These are phyloP conservation scores for Glomus cerebriforme DNA, from an alignment of 192 early-diverging fungal species.

Conservation along the genomic window DNA sequence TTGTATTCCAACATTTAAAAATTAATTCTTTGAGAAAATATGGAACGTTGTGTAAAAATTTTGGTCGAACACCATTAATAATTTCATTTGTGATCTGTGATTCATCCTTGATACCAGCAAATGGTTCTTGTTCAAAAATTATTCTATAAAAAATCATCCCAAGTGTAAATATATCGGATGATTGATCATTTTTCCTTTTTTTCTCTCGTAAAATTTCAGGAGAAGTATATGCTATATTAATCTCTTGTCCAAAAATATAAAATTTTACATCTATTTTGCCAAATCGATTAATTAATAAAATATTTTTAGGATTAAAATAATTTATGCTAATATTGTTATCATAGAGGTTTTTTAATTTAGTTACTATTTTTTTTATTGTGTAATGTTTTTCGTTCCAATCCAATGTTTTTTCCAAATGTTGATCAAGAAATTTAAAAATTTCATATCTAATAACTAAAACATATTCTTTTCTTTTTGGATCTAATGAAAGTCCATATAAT, in stretches of 20 bases:
- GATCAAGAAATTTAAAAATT: background rate
- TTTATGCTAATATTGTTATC: background rate
- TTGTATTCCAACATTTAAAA: background rate
- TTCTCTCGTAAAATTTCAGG: background rate
- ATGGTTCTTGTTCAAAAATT: background rate
- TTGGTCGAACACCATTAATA: background rate
- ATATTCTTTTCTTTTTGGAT: background rate
- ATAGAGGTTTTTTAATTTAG: background rate
- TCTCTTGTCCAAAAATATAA: background rate
- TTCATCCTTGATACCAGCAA: background rate
- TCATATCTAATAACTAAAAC: background rate
- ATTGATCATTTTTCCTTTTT: background rate
- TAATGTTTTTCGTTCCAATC: background rate
- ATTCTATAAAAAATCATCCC: background rate
- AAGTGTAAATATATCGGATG: background rate
- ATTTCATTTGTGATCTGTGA: no score
- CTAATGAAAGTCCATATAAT: background rate
- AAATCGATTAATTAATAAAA: background rate
- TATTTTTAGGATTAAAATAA: background rate
- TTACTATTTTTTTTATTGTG: background rate
- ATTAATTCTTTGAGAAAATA: background rate
- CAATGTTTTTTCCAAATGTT: background rate
- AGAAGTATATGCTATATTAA: background rate
- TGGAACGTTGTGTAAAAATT: background rate
- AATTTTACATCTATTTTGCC: background rate